Base-by-base conservation (phyloP, 2,329 filamentous ascomycete genomes). In the Penicillium paneum region DNA sequence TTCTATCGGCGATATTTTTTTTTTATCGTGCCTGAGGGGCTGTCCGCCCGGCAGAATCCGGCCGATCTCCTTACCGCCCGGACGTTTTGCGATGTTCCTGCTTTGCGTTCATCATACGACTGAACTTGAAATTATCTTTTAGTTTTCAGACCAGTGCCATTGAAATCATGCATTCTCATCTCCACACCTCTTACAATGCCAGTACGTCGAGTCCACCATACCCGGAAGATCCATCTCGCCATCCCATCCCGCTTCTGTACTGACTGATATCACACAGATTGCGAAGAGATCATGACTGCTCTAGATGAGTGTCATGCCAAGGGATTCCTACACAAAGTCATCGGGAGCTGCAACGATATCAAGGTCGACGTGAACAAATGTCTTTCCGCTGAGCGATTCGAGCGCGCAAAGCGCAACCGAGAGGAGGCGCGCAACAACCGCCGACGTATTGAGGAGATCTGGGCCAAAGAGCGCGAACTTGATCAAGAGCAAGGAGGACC, bases 281-380 rank as follows among this genome's bases (percentile, higher is more conserved):
- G 94, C 82, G 90, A 93, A 74, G 91, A 96, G 64, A 85, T 99
- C 72, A 96, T 97, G 85, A 87, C 81, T 47, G 89, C 90, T 44
- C 90, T 99, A 64, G 94, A 97, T 69, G 91, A 97, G 79, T 99
- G 94, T 78, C 94, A 99, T 71, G 89, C 90, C 31, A 83, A 83
- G 56, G 94, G 94, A 51, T 99, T 99, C 76, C 76, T 99, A 54
- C 92, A 89, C 84, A 97, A 96, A 76, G 86, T 90, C 1, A 78
- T 90, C 58, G 94, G 94, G 53, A 90, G 89, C 79, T 99, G 94
- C 83, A 97, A 91, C 73, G 83, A 87, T 38, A 83, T 88, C 59
- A 99, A 99, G 75, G 81, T 84, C 39, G 80, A 90, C 54, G 89
- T 99, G 65, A 94, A 90, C 75, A 82, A 84, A 68, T 99, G 94